phyloP scores from a whole-genome alignment of 2,329 filamentous ascomycete species.

The Calonectria hongkongensis region DNA sequence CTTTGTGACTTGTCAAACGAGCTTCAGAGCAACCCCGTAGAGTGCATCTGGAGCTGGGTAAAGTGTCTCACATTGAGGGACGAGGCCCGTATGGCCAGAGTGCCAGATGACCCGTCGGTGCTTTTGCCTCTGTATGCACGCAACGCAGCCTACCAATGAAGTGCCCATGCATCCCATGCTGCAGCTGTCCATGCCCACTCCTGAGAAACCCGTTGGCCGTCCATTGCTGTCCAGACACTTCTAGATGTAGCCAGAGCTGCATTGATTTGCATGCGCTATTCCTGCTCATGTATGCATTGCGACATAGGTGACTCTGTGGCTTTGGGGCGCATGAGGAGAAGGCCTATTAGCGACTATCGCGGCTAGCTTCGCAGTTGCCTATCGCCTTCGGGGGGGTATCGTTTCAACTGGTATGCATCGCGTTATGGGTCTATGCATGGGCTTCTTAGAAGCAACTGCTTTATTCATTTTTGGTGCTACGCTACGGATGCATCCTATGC shows the following conservation, averaged over 20 bases:
- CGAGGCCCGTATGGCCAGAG: neutral
- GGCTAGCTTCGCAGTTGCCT: neutral
- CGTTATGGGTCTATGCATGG: neutral
- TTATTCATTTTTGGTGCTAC: neutral
- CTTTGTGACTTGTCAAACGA: slow-evolving; percentile 6
- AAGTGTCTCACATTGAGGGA: neutral
- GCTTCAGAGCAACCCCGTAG: neutral
- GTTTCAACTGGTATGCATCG: too few relatives aligned
- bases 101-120: too few relatives aligned
- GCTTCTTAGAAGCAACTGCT: neutral
- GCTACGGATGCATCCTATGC: neutral
- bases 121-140: too few relatives aligned
- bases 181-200: neutral
- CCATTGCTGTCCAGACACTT: neutral
- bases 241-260: neutral
- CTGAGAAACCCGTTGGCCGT: too few relatives aligned
- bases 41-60: neutral
- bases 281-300: neutral
- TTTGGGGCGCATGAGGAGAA: neutral
- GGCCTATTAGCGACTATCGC: neutral
- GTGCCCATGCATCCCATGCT: neutral
- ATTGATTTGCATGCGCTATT: too few relatives aligned
- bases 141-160: neutral
- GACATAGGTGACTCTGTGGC: neutral
- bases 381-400: neutral